Percentiles rank a stretch among this genome's conserved stretches.
These are phyloP conservation scores for Fomitopsis palustris DNA, from an alignment of 1,284 basidiomycete genomes.

Conservation along the genomic window DNA sequence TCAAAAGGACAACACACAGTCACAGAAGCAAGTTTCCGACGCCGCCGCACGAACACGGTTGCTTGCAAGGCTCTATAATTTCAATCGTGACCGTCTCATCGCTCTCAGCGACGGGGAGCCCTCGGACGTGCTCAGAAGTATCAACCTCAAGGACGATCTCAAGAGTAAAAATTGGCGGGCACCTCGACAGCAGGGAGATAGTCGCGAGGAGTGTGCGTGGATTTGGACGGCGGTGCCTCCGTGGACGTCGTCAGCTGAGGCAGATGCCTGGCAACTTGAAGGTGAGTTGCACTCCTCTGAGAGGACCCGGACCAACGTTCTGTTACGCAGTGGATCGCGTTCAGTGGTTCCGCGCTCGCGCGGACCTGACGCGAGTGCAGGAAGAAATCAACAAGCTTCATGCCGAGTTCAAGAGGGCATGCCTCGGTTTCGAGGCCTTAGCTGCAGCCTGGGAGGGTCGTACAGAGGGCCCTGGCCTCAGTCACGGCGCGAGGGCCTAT, in stretches of 20 bases:
- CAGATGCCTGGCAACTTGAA: background rate
- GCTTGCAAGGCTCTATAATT: background rate
- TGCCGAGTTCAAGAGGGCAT: background rate
- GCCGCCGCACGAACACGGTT: background rate
- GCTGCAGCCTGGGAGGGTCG: background rate
- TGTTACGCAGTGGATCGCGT: background rate
- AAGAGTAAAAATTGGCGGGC: background rate
- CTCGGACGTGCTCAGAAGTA: background rate
- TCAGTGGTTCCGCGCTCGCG: background rate
- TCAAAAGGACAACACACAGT: background rate
- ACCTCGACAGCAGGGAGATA: background rate
- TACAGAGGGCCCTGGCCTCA: background rate
- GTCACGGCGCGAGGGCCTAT: background rate
- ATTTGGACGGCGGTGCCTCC: background rate
- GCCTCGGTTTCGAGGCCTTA: background rate
- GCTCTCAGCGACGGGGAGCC: background rate
- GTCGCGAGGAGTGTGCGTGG: background rate
- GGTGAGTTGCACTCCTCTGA: background rate
- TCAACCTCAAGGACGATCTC: background rate
- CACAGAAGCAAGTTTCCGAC: background rate
- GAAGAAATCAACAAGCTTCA: background rate
- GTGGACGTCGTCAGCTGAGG: background rate
- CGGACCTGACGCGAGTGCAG: background rate
- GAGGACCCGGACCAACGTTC: background rate
- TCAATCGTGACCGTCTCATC: background rate